Percentiles rank a stretch among this genome's conserved stretches.
Evolutionary conservation across 2,329 filamentous ascomycete species (phyloP).

Genomic region (Aureobasidium namibiae): DNA sequence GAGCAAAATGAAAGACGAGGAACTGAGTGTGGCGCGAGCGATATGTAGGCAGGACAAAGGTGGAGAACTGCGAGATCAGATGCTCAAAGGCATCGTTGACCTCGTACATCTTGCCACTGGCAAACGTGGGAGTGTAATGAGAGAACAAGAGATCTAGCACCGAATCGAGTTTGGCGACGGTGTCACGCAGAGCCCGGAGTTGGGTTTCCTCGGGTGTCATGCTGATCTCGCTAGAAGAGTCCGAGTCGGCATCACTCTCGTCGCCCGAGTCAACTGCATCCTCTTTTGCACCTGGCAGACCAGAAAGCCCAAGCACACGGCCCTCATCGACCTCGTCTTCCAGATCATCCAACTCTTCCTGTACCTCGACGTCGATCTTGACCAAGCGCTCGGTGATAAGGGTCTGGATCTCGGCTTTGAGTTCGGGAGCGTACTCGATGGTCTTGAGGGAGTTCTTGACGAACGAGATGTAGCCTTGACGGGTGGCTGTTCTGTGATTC

Average conservation of each 20-base stretch:
- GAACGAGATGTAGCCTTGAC: constrained; percentile 76
- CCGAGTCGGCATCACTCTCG: constrained; percentile 61
- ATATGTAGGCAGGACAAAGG: constrained; percentile 81
- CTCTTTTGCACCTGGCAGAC: constrained; percentile 19
- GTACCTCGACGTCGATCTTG: constrained; percentile 92
- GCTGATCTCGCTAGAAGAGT: constrained; percentile 53
- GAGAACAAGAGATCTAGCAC: constrained; percentile 83
- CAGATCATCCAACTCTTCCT: constrained; percentile 83
- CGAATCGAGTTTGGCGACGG: constrained; percentile 83
- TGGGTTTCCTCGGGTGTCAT: constrained; percentile 49
- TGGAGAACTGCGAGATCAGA: constrained; percentile 76
- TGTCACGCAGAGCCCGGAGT: constrained; percentile 66
- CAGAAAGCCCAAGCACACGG: constrained; percentile 48
- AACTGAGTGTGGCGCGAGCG: constrained; percentile 93
- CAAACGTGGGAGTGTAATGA: constrained; percentile 68
- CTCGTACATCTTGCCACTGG: constrained; percentile 57
- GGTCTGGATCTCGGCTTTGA: constrained; percentile 73
- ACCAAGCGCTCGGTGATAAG: constrained; percentile 80
- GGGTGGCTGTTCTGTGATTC: constrained; percentile 55
- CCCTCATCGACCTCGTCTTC: constrained; percentile 79
- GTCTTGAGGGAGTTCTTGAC: constrained; percentile 75
- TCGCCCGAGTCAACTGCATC: constrained; percentile 45
- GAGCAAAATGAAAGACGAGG: constrained; percentile 89
- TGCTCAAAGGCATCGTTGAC: constrained; percentile 68
- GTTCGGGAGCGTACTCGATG: constrained; percentile 66